Evolutionary conservation across 768 basidiomycete species (phyloP).

Genomic region (Cubamyces sp.): DNA sequence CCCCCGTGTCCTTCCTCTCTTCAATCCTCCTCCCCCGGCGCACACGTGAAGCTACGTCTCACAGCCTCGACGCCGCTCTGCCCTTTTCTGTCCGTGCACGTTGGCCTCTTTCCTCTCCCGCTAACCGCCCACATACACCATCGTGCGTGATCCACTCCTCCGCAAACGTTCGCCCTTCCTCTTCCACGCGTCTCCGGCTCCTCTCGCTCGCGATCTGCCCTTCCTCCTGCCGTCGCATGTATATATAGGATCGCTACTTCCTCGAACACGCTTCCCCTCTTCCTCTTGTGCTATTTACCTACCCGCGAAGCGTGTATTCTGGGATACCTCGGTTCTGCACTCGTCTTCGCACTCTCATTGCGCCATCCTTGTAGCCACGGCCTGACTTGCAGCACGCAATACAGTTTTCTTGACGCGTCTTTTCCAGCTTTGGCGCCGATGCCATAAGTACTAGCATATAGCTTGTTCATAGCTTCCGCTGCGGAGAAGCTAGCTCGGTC

Average conservation of each 20-base stretch:
- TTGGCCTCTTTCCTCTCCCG: slow-evolving; percentile 1
- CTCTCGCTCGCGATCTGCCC: too few species aligned
- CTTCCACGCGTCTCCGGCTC: background rate
- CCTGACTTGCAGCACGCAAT: background rate
- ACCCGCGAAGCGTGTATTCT: background rate
- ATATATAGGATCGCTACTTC: too few species aligned
- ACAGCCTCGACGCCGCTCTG: slow-evolving; percentile 6
- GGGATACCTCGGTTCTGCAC: background rate
- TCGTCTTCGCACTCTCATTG: background rate
- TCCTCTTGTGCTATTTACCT: too few species aligned
- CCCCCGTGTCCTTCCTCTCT: background rate
- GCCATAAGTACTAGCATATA: too few species aligned
- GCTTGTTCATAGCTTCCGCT: background rate
- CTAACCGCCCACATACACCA: slow-evolving; percentile 6
- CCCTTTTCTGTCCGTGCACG: slow-evolving; percentile 4
- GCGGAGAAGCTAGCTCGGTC: background rate
- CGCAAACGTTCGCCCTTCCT: background rate
- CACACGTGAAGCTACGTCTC: slow-evolving; percentile 12
- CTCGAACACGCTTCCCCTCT: too few species aligned
- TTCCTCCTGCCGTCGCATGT: too few species aligned
- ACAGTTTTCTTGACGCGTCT: background rate
- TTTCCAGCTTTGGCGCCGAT: too few species aligned
- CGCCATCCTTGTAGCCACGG: slow-evolving; percentile 1
- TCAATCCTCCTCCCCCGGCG: background rate
- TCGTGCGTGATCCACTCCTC: slow-evolving; percentile 11